Evolutionary conservation across 1,284 basidiomycete genomes (phyloP).

Genomic region (Pascua guehoae): DNA sequence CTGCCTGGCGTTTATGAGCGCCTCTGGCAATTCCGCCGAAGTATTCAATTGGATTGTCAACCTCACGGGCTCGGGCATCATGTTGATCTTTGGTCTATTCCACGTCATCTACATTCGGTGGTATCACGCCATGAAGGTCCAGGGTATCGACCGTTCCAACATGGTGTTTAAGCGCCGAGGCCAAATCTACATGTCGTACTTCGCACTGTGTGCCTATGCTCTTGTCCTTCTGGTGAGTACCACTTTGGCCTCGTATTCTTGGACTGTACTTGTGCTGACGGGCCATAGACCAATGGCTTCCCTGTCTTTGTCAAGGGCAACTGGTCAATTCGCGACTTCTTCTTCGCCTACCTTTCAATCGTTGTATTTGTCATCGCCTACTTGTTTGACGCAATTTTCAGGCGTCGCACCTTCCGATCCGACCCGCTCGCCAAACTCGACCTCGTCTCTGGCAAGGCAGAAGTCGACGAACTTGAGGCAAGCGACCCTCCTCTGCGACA

Average conservation of each 20-base stretch:
- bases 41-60: too few relatives aligned
- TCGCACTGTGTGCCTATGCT: too few relatives aligned
- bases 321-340: slow-evolving; percentile 19
- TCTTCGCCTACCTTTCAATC: slow-evolving; percentile 23
- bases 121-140: too few relatives aligned
- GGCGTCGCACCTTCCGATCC: neutral
- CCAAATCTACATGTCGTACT: too few relatives aligned
- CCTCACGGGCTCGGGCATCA: too few relatives aligned
- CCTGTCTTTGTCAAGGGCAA: slow-evolving; percentile 24
- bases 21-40: slow-evolving; percentile 18
- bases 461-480: slow-evolving; percentile 3
- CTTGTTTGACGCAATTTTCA: neutral
- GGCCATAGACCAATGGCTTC: slow-evolving; percentile 24
- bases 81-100: too few relatives aligned
- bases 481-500: neutral
- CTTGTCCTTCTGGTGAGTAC: too few relatives aligned
- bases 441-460: slow-evolving; percentile 1
- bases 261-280: too few relatives aligned
- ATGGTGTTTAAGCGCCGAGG: too few relatives aligned
- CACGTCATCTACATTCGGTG: too few relatives aligned
- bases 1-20: slow-evolving; percentile 29
- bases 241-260: too few relatives aligned
- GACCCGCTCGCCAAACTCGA: slow-evolving; percentile 3
- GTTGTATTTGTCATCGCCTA: neutral
- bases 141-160: too few relatives aligned